Conservation (phyloP, 345 rosid species). For the Arabidopsis arenosa region DNA sequence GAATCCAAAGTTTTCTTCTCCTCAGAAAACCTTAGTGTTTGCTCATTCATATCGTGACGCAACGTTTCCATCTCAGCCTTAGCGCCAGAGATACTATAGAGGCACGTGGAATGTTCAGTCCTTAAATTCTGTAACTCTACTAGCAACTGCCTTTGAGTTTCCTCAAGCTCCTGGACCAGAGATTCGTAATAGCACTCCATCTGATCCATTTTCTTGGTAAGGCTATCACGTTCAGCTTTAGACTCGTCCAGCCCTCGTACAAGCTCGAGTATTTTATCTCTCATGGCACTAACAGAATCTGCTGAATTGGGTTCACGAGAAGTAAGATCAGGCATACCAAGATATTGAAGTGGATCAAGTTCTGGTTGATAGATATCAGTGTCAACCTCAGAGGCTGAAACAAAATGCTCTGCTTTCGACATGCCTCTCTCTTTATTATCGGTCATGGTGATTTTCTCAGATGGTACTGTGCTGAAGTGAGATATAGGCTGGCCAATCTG, state of each 20-base stretch:
- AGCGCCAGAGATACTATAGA: slow-evolving; percentile 69
- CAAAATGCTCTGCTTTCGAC: slow-evolving; percentile 53
- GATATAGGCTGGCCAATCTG: slow-evolving; percentile 59
- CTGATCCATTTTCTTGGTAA: slow-evolving; percentile 92
- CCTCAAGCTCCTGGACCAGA: slow-evolving; percentile 96
- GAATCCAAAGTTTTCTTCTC: slow-evolving; percentile 71
- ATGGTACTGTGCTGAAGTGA: slow-evolving; percentile 46
- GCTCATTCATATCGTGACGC: slow-evolving; percentile 67
- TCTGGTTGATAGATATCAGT: slow-evolving; percentile 79
- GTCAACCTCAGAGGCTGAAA: slow-evolving; percentile 56
- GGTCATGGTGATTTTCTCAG: slow-evolving; percentile 48
- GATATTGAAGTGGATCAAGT: slow-evolving; percentile 68
- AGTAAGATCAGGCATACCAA: slow-evolving; percentile 61
- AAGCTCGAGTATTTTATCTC: slow-evolving; percentile 81
- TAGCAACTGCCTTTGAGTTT: slow-evolving; percentile 90
- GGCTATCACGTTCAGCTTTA: slow-evolving; percentile 82
- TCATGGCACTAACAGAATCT: slow-evolving; percentile 64
- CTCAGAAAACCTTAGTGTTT: slow-evolving; percentile 62
- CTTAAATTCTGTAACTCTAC: slow-evolving; percentile 90
- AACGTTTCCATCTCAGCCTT: slow-evolving; percentile 84
- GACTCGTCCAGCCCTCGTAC: slow-evolving; percentile 85
- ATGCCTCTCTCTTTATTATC: slow-evolving; percentile 52
- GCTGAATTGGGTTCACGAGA: slow-evolving; percentile 66
- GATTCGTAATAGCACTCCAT: slow-evolving; percentile 99
- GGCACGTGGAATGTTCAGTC: slow-evolving; percentile 82